Conservation (phyloP, 805 yeast species). For the Tetrapisispora pingtungensis region DNA sequence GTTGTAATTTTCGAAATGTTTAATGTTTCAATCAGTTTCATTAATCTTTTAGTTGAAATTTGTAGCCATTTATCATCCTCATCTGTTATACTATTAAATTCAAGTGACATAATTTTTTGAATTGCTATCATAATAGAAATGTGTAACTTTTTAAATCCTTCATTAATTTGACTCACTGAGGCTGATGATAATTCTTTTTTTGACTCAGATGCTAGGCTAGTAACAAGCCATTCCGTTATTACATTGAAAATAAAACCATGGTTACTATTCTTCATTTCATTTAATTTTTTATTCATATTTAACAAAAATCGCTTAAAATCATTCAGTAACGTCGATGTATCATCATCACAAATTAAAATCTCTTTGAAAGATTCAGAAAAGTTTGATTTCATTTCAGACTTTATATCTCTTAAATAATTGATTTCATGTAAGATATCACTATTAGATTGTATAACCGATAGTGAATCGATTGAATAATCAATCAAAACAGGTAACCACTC, state of each 20-base stretch:
- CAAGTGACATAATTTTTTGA: slow-evolving; percentile 44
- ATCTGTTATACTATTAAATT: slow-evolving; percentile 28
- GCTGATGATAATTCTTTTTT: neutral
- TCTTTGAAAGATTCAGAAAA: neutral
- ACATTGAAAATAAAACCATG: slow-evolving; percentile 41
- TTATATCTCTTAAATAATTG: neutral
- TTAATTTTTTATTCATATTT: slow-evolving; percentile 14
- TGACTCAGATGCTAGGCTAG: slow-evolving; percentile 5
- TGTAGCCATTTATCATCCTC: slow-evolving; percentile 66
- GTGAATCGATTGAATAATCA: slow-evolving; percentile 23
- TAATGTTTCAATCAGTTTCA: slow-evolving; percentile 34
- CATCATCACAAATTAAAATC: neutral
- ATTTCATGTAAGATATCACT: neutral
- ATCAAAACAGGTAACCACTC: slow-evolving; percentile 30
- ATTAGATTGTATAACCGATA: slow-evolving; percentile 2
- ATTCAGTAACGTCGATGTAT: slow-evolving; percentile 4
- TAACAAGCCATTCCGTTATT: slow-evolving; percentile 38
- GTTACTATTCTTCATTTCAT: slow-evolving; percentile 30
- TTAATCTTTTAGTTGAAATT: slow-evolving; percentile 36
- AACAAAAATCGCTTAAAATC: slow-evolving; percentile 22
- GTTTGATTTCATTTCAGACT: neutral
- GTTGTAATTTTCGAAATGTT: slow-evolving; percentile 31
- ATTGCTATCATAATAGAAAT: slow-evolving; percentile 55
- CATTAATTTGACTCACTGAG: slow-evolving; percentile 33
- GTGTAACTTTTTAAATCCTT: slow-evolving; percentile 39